phyloP scores from a whole-genome alignment of 768 basidiomycete species.

The Leccinum boreale region DNA sequence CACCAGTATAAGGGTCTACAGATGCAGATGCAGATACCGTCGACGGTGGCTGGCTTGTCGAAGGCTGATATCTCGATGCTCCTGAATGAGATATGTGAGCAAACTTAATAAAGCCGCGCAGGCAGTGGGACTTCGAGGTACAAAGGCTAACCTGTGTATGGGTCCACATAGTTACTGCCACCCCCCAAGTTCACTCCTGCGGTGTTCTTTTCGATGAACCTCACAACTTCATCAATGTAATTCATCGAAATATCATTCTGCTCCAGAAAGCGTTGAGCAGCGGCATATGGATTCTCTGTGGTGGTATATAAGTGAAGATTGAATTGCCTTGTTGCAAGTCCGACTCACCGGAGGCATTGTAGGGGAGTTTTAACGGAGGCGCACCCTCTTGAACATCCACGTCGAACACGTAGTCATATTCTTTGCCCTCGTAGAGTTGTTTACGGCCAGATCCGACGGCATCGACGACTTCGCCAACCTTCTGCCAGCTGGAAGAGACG shows the following conservation, averaged over 20 bases:
- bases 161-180: slow-evolving; percentile 70
- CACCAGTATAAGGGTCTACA: slow-evolving; percentile 72
- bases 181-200: slow-evolving; percentile 68
- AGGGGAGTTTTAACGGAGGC: slow-evolving; percentile 91
- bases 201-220: slow-evolving; percentile 92
- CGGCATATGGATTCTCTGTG: slow-evolving; percentile 85
- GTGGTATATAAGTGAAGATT: slow-evolving; percentile 3
- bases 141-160: slow-evolving; percentile 70
- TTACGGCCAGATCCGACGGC: slow-evolving; percentile 88
- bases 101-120: background rate
- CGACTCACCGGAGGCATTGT: slow-evolving; percentile 75
- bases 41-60: slow-evolving; percentile 32
- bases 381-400: slow-evolving; percentile 93
- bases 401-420: slow-evolving; percentile 99
- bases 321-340: background rate
- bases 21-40: slow-evolving; percentile 33
- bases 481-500: slow-evolving; percentile 71
- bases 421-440: slow-evolving; percentile 88
- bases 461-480: slow-evolving; percentile 94
- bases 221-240: slow-evolving; percentile 87
- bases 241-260: slow-evolving; percentile 76
- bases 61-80: slow-evolving; percentile 59
- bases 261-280: slow-evolving; percentile 86
- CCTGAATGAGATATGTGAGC: slow-evolving; percentile 34
- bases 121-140: background rate